phyloP scores from a whole-genome alignment of 2,329 filamentous ascomycete genomes.

The Monosporascus sp. region DNA sequence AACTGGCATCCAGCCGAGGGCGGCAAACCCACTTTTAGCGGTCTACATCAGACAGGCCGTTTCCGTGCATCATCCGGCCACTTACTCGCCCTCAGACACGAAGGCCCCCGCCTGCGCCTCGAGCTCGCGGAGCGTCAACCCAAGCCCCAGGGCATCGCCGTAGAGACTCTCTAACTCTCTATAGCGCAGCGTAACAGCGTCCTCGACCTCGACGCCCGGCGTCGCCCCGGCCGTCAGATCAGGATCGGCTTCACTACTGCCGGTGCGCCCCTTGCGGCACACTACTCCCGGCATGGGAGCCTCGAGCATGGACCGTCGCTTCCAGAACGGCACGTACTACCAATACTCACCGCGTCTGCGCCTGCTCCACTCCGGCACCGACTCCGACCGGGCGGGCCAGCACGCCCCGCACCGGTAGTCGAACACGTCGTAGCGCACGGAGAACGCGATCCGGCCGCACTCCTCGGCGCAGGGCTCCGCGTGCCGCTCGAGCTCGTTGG shows the following conservation, averaged over 20 bases:
- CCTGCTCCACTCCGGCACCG: neutral
- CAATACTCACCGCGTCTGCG: neutral
- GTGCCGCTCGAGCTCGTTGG: neutral
- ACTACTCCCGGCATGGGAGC: neutral
- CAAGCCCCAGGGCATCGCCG: neutral
- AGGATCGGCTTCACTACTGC: neutral
- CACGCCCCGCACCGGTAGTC: neutral
- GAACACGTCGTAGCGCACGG: neutral
- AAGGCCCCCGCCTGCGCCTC: neutral
- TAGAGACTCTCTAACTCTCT: neutral
- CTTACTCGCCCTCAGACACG: neutral
- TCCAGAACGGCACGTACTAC: neutral
- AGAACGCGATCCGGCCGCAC: neutral
- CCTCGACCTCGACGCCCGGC: neutral
- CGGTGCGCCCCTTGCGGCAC: neutral
- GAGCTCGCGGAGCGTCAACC: neutral
- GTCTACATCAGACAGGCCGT: no score
- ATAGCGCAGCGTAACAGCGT: neutral
- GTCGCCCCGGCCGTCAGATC: neutral
- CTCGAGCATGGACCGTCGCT: neutral
- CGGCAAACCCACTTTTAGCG: no score
- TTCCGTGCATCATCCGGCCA: no score
- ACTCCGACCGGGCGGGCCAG: neutral
- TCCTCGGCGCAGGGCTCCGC: neutral
- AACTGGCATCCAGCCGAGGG: no score